Evolutionary conservation across 1,284 basidiomycete species (phyloP), one percentile per base, ranked within the genome.

Genomic region (Ganoderma meredithae): DNA sequence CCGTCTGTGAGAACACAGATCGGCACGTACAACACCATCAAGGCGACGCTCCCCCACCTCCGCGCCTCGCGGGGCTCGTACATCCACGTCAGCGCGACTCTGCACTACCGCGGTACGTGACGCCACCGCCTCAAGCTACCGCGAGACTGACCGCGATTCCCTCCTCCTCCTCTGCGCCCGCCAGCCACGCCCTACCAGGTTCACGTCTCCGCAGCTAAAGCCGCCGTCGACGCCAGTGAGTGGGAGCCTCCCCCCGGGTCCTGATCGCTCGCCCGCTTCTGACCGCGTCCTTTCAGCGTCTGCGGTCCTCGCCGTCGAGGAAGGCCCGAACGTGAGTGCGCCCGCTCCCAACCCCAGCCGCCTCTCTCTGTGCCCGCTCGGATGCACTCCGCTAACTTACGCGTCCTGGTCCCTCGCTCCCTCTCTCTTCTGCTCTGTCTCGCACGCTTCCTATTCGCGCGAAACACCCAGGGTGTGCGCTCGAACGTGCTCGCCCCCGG

Each of bases 121-220:
- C 53, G 47, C 49, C 47, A 40, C 55, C 27, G 47, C 36, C 63
- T 55, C 55, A 36, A 43, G 40, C 63, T 55, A 40, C 56, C 47
- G 9, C 43, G 40, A n/a, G 25, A 53, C 36, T 41, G 41, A 22
- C 64, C 66, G 25, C 43, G n/a, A n/a, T n/a, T 27, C 15, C 49
- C n/a, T 49, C n/a, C n/a, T n/a, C n/a, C 27, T 31, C 27, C 27
- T 31, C 27, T 31, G 27, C 27, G 27, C 47, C 61, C 8, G 63
- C 59, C 76, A 92, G 94, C 84, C 13, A 90, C 92, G n/a, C 94
- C 95, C 0, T 96, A 91, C 79, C 97, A 99, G 81, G 93, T 90
- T 4, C 97, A 98, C 76, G 95, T 97, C 8, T 95, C 94, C 27
- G 95, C 97, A 15, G 97, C 97, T 25, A 99, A 99, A 81, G 97